Conservation (phyloP, 495 filamentous ascomycete genomes). For the Aspergillus olivimuriae region DNA sequence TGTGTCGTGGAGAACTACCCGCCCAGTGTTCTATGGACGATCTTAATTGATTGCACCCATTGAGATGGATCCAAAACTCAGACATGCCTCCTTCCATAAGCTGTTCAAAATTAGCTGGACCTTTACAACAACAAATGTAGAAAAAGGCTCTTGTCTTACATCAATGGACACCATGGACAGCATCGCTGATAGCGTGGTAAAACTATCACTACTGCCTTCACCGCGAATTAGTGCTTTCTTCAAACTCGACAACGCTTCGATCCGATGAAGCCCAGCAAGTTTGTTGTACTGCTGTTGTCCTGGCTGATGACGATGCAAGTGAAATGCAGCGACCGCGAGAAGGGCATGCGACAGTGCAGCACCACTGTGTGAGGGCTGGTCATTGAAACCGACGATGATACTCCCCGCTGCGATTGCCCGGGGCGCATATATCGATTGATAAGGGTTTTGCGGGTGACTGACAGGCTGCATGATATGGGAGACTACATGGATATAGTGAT, state of each 20-base stretch:
- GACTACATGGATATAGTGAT: slow-evolving; percentile 7
- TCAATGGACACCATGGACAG: slow-evolving; percentile 7
- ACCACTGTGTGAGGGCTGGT: not conserved
- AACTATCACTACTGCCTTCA: not conserved
- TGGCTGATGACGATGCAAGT: not conserved
- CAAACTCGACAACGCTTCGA: not conserved
- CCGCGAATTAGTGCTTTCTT: not conserved
- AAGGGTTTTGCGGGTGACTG: slow-evolving; percentile 3
- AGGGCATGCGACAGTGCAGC: slow-evolving; percentile 2
- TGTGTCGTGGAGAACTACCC: not conserved
- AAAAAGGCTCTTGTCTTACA: not conserved
- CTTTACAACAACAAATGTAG: not conserved
- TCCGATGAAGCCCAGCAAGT: not conserved
- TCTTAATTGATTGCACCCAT: slow-evolving; percentile 5
- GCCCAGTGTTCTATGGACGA: not conserved
- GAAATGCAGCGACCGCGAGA: slow-evolving; percentile 4
- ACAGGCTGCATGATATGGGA: slow-evolving; percentile 4
- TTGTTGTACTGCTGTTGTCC: not conserved
- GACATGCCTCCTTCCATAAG: slow-evolving; percentile 10
- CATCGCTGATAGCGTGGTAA: slow-evolving; percentile 3
- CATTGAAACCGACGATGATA: not conserved
- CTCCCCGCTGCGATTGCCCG: not conserved
- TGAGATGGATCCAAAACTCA: slow-evolving; percentile 9
- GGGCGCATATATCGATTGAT: slow-evolving; percentile 3
- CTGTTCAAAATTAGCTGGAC: not conserved